Evolutionary conservation across 2,329 filamentous ascomycete genomes (phyloP), one percentile per base, ranked within the genome.

Genomic region (Fusarium caatingaense): DNA sequence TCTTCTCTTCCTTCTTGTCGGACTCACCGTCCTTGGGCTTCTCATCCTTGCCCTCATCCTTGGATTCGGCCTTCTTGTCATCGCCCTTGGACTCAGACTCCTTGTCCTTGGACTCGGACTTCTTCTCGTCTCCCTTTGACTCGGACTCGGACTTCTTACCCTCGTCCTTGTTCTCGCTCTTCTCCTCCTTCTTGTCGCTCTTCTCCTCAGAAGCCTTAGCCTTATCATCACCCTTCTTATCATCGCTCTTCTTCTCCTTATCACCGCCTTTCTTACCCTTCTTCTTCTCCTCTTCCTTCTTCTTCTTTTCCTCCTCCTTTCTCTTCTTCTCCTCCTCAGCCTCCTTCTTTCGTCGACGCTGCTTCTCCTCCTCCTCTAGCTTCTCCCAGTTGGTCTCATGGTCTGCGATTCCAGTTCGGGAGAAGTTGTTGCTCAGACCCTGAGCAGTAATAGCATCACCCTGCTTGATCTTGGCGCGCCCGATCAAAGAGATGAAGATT

Each of bases 401-500:
- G 12, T 81, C 75, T 27, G 79, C 78, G 28, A 72, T 74, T n/a
- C 75, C 78, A 1, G 72, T 37, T 51, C 75, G 73, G 59, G 78
- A 76, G 56, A 86, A 76, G 55, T 78, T 82, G 32, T 83, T 77
- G 37, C 71, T 69, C 47, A 86, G 58, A 3, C 80, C 80, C 23
- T 72, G 66, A 9, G 77, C 78, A 18, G 79, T 79, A 9, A 78
- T 71, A 2, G 64, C 55, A 20, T 74, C 62, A 2, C 69, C 63
- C 34, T 78, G 75, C 54, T 82, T 85, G 72, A 97, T 89, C 82
- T 94, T 91, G 75, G 94, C 92, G 66, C 94, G 89, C 42, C 93
- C 93, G 68, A 98, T 87, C 71, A 98, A 83, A 68, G 89, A 95
- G 72, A 93, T 83, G 44, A 96, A 89, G 72, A 98, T 95, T 68